These are phyloP conservation scores for Daldinia decipiens DNA, from an alignment of 495 filamentous ascomycete species.

Conservation along the genomic window DNA sequence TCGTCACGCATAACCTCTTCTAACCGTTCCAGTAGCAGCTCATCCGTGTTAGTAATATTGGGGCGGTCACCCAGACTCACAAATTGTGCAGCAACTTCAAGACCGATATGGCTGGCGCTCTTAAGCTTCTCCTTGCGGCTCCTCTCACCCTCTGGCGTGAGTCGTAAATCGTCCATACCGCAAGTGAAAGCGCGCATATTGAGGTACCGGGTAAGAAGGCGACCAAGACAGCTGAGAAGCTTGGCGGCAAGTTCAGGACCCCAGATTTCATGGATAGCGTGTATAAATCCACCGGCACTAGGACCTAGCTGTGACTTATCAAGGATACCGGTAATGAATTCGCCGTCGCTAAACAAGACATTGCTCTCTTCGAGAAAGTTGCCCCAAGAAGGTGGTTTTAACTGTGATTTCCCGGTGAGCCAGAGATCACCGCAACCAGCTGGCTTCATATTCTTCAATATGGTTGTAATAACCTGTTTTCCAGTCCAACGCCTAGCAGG, in stretches of 20 bases:
- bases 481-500: constrained; percentile 92
- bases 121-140: constrained; percentile 74
- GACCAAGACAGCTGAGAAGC: constrained; percentile 86
- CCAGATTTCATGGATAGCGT: constrained; percentile 92
- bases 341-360: constrained; percentile 88
- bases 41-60: constrained; percentile 65
- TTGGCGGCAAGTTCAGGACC: constrained; percentile 86
- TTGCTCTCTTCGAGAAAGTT: constrained; percentile 68
- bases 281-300: constrained; percentile 84
- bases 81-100: constrained; percentile 86
- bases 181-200: constrained; percentile 96
- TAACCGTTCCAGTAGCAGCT: constrained; percentile 76
- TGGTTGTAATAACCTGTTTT: constrained; percentile 94
- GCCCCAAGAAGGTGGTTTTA: constrained; percentile 80
- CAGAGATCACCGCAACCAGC: constrained; percentile 77
- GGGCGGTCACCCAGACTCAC: constrained; percentile 80
- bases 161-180: constrained; percentile 93
- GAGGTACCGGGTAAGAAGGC: constrained; percentile 87
- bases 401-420: constrained; percentile 79
- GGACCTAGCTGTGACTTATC: constrained; percentile 97
- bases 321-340: constrained; percentile 88
- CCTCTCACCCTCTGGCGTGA: constrained; percentile 83
- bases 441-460: constrained; percentile 90
- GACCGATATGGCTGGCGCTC: constrained; percentile 76
- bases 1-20: constrained; percentile 93